Base-by-base conservation (phyloP, 805 yeast species). In the Starmerella vaccinii region DNA sequence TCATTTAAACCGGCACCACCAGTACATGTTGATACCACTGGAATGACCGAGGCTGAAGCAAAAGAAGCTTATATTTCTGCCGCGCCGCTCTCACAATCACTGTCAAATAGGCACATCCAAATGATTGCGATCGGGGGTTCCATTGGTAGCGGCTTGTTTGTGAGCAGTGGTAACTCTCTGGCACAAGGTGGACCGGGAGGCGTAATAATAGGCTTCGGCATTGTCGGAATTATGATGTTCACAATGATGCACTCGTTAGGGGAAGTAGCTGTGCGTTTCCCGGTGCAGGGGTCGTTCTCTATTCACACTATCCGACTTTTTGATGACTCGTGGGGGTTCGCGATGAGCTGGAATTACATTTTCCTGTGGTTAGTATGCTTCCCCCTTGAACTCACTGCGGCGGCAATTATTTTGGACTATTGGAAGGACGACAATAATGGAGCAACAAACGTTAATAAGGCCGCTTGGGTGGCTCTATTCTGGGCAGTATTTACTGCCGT, bases 101-200 rank as follows among this genome's bases (percentile, higher is more conserved):
- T 55, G 53, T 46, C 65, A 61, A 43, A 32, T 13, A 22, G 35
- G 8, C 46, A 51, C 56, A 39, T 69, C 40, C 66, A 65, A 57
- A 77, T 83, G 77, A 80, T 84, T 61, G 84, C 90, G 27, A 70
- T 84, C 49, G 88, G 88, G 51, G 86, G 89, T 47, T 81, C 89
- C 49, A 80, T 84, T 52, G 95, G 94, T 59, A 82, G 89, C 26
- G 82, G 82, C 54, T 64, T 78, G 29, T 77, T 75, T 56, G 63
- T 77, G 29, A 73, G 77, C 38, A 67, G 76, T 1, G 78, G 79
- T 44, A 60, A 66, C 26, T 68, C 78, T 8, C 65, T 77, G 38
- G 61, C 64, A 30, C 60, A 53, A n/a, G 76, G 76, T 47, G 78
- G 79, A 6, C 77, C 78, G 10, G 76, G 72, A 3, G 72, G 78